Evolutionary conservation across 2,329 filamentous ascomycete species (phyloP), one percentile per base, ranked within the genome.

Genomic region (Parafenestella ontariensis): DNA sequence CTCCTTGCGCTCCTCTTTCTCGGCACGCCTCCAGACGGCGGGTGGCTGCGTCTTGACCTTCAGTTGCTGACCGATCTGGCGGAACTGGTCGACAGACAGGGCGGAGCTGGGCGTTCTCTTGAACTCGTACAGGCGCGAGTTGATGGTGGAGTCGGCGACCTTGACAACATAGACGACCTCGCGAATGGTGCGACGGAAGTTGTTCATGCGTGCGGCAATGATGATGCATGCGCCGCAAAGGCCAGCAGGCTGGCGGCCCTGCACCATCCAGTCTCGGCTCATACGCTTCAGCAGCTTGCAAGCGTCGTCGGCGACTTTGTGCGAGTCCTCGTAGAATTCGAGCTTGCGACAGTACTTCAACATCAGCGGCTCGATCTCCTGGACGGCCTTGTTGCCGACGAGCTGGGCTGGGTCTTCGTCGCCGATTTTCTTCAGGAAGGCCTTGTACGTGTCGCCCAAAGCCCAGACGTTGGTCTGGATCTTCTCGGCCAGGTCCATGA

Each of bases 111-210:
- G 89, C 0, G 94, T 96, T 28, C 88, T 85, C 60, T 91, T 92
- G 77, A 98, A 99, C 71, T 99, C 95, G 62, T 93, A 88, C 9
- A 99, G 80, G 58, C 95, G 92, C 72, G 94, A 91, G 69, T 92
- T 90, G 56, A 99, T 92, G 7, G 95, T 99, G 57, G 92, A 85
- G 62, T 96, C 96, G 37, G 93, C 96, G 46, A 98, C 93, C 73
- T 97, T 98, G 73, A 97, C 94, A 33, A 97, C 91, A 73, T 96
- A 98, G n/a, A 98, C 94, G 8, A 99, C 90, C 76, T 99, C 95
- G 26, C 92, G 87, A 11, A 96, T 87, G 0, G 92, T 96, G 17
- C 95, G 88, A 40, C 94, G 89, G 72, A 96, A 99, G 76, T 98
- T 98, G 83, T 97, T 96, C 89, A 98, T 98, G 47, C 95, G 90